Conservation (phyloP, 257 asterid genomes). For the Solanum sejunctum region DNA sequence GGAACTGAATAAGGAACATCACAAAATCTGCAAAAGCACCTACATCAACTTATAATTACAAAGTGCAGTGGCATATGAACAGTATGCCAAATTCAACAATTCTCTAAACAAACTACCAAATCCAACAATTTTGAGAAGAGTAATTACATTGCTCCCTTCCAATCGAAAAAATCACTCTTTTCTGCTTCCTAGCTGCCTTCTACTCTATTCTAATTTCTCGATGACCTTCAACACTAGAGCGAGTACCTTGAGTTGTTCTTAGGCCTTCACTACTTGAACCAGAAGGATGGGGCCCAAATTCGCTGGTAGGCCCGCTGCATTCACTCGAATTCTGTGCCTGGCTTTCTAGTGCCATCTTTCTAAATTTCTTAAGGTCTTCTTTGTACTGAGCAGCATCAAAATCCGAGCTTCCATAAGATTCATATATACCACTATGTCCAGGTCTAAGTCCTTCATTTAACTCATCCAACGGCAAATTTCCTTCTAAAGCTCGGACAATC, state of each 20-base stretch:
- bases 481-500: conserved; percentile 64
- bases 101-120: not conserved
- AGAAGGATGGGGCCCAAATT: conserved; percentile 51
- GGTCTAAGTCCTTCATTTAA: conserved; percentile 35
- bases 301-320: conserved; percentile 63
- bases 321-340: conserved; percentile 39
- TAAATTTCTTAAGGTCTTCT: conserved; percentile 67
- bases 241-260: conserved; percentile 13
- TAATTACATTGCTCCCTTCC: not conserved
- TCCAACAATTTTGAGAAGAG: not conserved
- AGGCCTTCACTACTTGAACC: conserved; percentile 56
- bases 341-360: conserved; percentile 61
- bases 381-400: conserved; percentile 52
- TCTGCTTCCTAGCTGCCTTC: not conserved
- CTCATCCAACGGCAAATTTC: conserved; percentile 42
- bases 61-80: not conserved
- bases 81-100: not conserved
- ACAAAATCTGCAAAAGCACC: not conserved
- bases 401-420: conserved; percentile 47
- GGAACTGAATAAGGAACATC: not conserved
- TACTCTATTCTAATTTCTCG: not conserved
- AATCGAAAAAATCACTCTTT: not conserved
- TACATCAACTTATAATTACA: not conserved
- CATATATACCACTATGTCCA: conserved; percentile 25
- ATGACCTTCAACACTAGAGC: not conserved